phyloP scores from a whole-genome alignment of 106 monocot species.

The Amphibolis antarctica region DNA sequence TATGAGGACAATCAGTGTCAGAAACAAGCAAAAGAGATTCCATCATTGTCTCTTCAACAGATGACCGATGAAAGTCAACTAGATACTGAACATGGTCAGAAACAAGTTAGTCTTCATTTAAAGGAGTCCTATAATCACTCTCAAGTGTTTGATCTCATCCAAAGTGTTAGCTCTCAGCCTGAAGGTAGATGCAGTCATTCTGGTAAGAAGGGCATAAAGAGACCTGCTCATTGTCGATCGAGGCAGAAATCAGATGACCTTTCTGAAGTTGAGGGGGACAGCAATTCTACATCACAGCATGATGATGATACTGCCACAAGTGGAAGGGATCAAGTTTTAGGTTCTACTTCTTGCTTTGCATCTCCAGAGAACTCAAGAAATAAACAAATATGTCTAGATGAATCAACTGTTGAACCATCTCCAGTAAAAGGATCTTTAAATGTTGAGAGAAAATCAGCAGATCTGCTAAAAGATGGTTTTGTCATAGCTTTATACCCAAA shows the following conservation, averaged over 20 bases:
- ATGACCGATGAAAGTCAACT: conserved; percentile 38
- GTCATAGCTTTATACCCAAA: conserved; percentile 65
- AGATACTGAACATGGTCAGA: conserved; percentile 24
- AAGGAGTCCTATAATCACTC: conserved; percentile 27
- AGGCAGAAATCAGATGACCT: conserved; percentile 53
- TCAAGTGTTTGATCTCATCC: conserved; percentile 42
- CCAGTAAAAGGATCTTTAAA: conserved; percentile 22
- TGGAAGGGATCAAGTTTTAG: conserved; percentile 57
- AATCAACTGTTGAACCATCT: conserved; percentile 48
- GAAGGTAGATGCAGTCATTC: conserved; percentile 69
- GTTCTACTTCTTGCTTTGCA: conserved; percentile 77
- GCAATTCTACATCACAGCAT: conserved; percentile 43
- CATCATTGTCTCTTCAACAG: conserved; percentile 22
- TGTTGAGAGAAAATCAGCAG: conserved; percentile 23
- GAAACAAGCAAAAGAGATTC: conserved; percentile 32
- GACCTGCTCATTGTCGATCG: conserved; percentile 68
- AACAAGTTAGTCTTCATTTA: conserved; percentile 17
- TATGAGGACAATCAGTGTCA: conserved; percentile 50
- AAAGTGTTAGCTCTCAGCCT: conserved; percentile 32
- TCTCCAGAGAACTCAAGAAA: conserved; percentile 78
- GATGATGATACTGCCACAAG: conserved; percentile 63
- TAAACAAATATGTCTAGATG: conserved; percentile 45
- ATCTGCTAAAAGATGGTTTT: conserved; percentile 61
- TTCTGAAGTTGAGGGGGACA: conserved; percentile 47
- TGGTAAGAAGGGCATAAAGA: conserved; percentile 88